Conservation (phyloP, 2,329 filamentous ascomycete species). For the Aspergillus spinulosporus region DNA sequence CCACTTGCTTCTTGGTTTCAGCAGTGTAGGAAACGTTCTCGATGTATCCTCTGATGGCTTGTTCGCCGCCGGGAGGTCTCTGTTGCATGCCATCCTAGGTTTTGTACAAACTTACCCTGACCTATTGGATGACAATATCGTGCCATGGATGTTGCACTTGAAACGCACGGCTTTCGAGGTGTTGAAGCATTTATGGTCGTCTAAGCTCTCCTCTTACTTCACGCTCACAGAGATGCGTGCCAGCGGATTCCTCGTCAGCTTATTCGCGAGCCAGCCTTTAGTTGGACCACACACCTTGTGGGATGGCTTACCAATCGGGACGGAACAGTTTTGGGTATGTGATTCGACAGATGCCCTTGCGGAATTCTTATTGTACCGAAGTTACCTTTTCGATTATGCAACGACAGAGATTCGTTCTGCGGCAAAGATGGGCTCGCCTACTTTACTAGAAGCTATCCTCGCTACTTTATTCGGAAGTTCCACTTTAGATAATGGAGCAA, state of each 20-base stretch:
- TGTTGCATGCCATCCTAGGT: slow-evolving; percentile 79
- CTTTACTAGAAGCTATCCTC: slow-evolving; percentile 66
- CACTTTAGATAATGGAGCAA: slow-evolving; percentile 65
- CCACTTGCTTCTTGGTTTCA: slow-evolving; percentile 86
- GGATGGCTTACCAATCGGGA: slow-evolving; percentile 65
- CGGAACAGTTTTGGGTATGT: slow-evolving; percentile 67
- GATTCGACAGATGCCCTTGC: slow-evolving; percentile 68
- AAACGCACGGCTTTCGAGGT: slow-evolving; percentile 71
- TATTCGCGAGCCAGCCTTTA: slow-evolving; percentile 70
- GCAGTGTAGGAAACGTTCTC: slow-evolving; percentile 69
- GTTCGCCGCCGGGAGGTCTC: slow-evolving; percentile 69
- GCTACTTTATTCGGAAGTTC: slow-evolving; percentile 71
- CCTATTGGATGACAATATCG: slow-evolving; percentile 59
- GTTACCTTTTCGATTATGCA: slow-evolving; percentile 79
- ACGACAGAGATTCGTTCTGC: slow-evolving; percentile 80
- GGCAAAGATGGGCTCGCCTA: slow-evolving; percentile 68
- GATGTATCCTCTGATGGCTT: slow-evolving; percentile 67
- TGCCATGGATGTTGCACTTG: slow-evolving; percentile 67
- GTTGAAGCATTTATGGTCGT: slow-evolving; percentile 78
- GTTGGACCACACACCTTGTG: slow-evolving; percentile 69
- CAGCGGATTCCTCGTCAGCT: slow-evolving; percentile 75
- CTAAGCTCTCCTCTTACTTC: slow-evolving; percentile 71
- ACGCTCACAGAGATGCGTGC: slow-evolving; percentile 77
- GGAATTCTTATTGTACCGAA: slow-evolving; percentile 75
- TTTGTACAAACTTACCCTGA: slow-evolving; percentile 71